Evolutionary conservation across 1,284 basidiomycete genomes (phyloP).

Genomic region (Gomphus sp.): DNA sequence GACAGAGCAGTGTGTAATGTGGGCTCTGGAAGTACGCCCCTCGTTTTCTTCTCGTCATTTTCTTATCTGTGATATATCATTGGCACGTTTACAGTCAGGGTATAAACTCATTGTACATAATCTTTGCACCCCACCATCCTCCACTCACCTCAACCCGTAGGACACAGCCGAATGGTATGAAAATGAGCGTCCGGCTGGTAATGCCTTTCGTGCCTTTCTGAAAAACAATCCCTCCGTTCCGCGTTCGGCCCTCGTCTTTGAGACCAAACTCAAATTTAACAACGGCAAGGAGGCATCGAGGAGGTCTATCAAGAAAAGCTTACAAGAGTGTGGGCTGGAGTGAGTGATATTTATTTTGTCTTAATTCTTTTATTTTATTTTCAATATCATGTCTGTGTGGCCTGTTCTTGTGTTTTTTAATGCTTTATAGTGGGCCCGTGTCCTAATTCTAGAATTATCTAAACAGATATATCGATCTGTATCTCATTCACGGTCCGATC

Average conservation of each 20-base stretch:
- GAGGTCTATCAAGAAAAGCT: slow-evolving; percentile 42
- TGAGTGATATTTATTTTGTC: slow-evolving; percentile 15
- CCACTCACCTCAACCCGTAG: slow-evolving; percentile 19
- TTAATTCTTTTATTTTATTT: too few relatives aligned
- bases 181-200: slow-evolving; percentile 56
- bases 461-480: too few relatives aligned
- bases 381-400: too few relatives aligned
- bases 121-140: background rate
- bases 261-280: slow-evolving; percentile 60
- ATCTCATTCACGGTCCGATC: too few relatives aligned
- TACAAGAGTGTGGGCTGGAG: slow-evolving; percentile 41
- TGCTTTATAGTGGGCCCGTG: too few relatives aligned
- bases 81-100: slow-evolving; percentile 34
- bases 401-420: too few relatives aligned
- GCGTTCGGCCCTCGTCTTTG: slow-evolving; percentile 55
- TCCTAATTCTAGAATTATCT: too few relatives aligned
- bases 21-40: slow-evolving; percentile 48
- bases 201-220: slow-evolving; percentile 52
- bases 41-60: background rate
- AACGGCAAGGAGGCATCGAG: slow-evolving; percentile 39
- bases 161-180: slow-evolving; percentile 60
- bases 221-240: slow-evolving; percentile 29
- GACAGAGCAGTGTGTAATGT: slow-evolving; percentile 47
- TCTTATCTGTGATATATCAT: background rate
- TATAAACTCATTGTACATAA: slow-evolving; percentile 55